A percentile compares a stretch with the other conserved stretches of the same genome.
These are phyloP conservation scores for Solanum bukasovii DNA, from an alignment of 257 asterid genomes.

Conservation along the genomic window DNA sequence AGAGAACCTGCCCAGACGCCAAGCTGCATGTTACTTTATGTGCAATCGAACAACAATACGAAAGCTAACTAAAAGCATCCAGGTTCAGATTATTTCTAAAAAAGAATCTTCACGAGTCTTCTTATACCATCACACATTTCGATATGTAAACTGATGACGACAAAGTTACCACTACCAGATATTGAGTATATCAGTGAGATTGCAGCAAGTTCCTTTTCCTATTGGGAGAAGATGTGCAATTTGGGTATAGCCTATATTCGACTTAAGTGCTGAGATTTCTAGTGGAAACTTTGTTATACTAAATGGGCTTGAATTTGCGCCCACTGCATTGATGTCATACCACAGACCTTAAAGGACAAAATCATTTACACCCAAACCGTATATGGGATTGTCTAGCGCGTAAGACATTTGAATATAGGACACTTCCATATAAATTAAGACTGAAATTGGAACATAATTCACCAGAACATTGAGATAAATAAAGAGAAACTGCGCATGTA, in stretches of 20 bases:
- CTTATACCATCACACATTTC: background rate
- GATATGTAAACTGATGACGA: background rate
- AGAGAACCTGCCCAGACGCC: slow-evolving; percentile 57
- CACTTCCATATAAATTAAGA: background rate
- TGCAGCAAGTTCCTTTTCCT: background rate
- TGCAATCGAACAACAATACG: background rate
- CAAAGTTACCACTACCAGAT: background rate
- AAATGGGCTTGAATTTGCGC: background rate
- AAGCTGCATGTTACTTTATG: background rate
- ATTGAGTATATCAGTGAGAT: background rate
- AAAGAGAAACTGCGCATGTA: background rate
- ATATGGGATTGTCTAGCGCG: background rate
- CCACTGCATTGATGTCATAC: background rate
- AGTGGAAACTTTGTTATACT: background rate
- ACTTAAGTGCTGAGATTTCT: background rate
- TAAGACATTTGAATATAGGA: background rate
- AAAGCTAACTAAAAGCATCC: background rate
- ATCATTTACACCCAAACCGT: background rate
- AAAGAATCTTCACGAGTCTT: background rate
- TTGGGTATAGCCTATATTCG: background rate
- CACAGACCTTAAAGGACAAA: background rate
- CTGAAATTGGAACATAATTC: background rate
- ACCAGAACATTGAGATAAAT: background rate
- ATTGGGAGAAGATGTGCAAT: background rate
- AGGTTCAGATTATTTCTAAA: background rate